These are phyloP conservation scores for Penicillium sp. DNA, from an alignment of 2,329 filamentous ascomycete genomes.

Conservation along the genomic window DNA sequence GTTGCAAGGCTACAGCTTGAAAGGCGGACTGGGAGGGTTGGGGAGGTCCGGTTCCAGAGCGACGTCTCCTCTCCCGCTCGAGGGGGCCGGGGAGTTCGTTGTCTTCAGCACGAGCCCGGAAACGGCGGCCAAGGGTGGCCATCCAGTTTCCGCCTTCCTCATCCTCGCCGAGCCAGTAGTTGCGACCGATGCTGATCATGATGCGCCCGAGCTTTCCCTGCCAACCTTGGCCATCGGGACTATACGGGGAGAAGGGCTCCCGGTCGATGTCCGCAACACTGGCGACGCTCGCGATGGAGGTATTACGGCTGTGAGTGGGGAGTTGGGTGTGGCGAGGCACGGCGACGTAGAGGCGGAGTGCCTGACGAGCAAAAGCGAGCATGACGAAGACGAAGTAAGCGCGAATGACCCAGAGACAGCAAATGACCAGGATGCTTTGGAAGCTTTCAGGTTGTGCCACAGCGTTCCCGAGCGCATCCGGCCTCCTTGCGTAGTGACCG, in stretches of 20 bases:
- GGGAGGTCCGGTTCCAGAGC: constrained; percentile 53
- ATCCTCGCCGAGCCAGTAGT: constrained; percentile 72
- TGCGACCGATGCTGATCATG: constrained; percentile 64
- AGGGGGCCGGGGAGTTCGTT: constrained; percentile 37
- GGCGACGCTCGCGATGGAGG: constrained; percentile 42
- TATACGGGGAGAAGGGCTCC: constrained; percentile 61
- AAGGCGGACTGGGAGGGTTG: constrained; percentile 33
- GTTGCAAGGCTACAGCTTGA: constrained; percentile 29
- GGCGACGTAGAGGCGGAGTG: constrained; percentile 55
- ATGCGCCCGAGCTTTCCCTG: constrained; percentile 64
- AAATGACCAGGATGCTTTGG: constrained; percentile 70
- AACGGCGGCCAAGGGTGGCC: constrained; percentile 52
- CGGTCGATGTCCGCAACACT: constrained; percentile 43
- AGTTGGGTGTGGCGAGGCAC: constrained; percentile 32
- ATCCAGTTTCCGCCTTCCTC: constrained; percentile 60
- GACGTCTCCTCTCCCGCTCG: constrained; percentile 53
- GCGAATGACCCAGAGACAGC: constrained; percentile 62
- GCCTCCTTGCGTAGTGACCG: no score
- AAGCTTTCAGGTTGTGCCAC: constrained; percentile 57
- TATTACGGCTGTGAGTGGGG: constrained; percentile 36
- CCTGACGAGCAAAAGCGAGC: constrained; percentile 70
- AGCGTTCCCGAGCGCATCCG: no score
- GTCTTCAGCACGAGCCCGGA: constrained; percentile 43
- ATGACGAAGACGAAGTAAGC: constrained; percentile 78
- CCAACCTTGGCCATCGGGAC: constrained; percentile 72